Base-by-base conservation (phyloP, 192 early-diverging fungal genomes). In the Dispira parvispora region DNA sequence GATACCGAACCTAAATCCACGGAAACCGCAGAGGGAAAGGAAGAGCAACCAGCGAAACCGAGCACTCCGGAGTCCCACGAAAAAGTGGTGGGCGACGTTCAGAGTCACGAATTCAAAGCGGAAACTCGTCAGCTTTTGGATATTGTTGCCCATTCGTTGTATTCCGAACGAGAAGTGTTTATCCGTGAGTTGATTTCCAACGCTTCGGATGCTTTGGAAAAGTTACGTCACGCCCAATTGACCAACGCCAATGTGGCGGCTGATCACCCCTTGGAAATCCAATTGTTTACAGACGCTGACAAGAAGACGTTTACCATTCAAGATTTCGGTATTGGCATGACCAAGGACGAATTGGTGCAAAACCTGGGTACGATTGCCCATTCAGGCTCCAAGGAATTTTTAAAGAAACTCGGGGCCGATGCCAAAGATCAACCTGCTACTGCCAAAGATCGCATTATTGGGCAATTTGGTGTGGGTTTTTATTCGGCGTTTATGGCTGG, bases 351-450 rank as follows among this genome's bases (percentile, higher is more conserved):
- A 50, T 69, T 89, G 57, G 57, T 42, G 57, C 9, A 76, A 12
- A 88, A 88, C 69, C 68, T 92, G 26, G 89, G 89, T 63, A 90
- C 88, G 25, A 87, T 92, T 69, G 89, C 89, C 32, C 79, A 88
- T 60, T 89, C 87, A 27, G 89, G 89, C 45, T 89, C 89, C 14
- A 81, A 83, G 63, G 86, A 84, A 26, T 92, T 92, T 65, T 49
- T 92, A 61, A 77, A 86, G 46, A 73, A 77, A 32, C 57, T 89
- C 64, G 78, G 86, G 56, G 72, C 58, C 13, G 63, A 69, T 5
- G 52, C 58, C 11, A 61, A 52, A 28, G 64, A 69, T 32, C 69
- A 58, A n/a, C 63, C 67, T 18, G 38, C 11, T 1, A 13, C 57
- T 1, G 73, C 76, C 28, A 77, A 79, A 57, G 79, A 89, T 32